phyloP scores from a whole-genome alignment of 2,329 filamentous ascomycete species.

The Xylariomycetidae sp. region DNA sequence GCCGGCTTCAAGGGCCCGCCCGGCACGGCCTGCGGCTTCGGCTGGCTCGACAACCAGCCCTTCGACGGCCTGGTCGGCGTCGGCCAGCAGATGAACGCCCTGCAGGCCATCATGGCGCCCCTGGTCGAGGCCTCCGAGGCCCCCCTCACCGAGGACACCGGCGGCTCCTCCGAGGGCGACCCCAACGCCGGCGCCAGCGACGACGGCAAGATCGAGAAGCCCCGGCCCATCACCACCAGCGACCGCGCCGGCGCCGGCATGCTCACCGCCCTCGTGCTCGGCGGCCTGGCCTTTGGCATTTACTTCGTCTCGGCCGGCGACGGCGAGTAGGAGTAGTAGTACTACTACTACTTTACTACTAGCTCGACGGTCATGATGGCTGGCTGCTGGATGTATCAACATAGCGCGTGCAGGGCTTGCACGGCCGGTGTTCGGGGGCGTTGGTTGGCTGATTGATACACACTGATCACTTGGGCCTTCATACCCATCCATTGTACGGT shows the following conservation, averaged over 20 bases:
- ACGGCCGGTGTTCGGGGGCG: too few species aligned
- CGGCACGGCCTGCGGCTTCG: constrained; percentile 60
- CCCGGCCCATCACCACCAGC: constrained; percentile 37
- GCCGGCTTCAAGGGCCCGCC: constrained; percentile 43
- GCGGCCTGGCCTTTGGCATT: constrained; percentile 43
- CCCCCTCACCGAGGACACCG: constrained; percentile 42
- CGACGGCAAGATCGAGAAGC: constrained; percentile 14
- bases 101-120: constrained; percentile 57
- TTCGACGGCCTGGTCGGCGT: constrained; percentile 60
- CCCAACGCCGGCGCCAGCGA: constrained; percentile 35
- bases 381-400: too few species aligned
- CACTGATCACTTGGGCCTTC: too few species aligned
- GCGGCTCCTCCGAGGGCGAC: constrained; percentile 53
- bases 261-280: constrained; percentile 43
- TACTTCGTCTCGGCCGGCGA: constrained; percentile 33
- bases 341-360: too few species aligned
- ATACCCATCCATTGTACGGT: too few species aligned
- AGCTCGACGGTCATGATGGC: too few species aligned
- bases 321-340: neutral
- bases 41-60: constrained; percentile 45
- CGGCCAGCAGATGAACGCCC: constrained; percentile 63
- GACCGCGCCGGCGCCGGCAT: constrained; percentile 53
- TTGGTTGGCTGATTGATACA: too few species aligned
- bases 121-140: constrained; percentile 33
- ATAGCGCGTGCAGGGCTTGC: too few species aligned